Evolutionary conservation across 2,329 filamentous ascomycete genomes (phyloP), one percentile per base, ranked within the genome.

Genomic region (Chaetomiaceae sp.): DNA sequence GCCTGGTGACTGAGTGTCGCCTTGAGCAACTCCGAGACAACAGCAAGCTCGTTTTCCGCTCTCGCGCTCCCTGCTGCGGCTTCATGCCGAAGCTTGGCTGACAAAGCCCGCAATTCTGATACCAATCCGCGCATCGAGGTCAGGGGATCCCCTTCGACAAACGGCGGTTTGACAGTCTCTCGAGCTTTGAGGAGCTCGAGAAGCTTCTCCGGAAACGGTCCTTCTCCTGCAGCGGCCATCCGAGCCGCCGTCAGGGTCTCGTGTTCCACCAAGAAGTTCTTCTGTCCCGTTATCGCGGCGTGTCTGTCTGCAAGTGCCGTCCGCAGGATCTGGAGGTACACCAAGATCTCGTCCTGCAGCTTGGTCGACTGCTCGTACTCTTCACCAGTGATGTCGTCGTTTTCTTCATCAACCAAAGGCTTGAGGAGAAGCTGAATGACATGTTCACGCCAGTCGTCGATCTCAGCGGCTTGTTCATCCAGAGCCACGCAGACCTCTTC

Each of bases 281-380:
- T 77, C 55, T 90, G 79, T 0, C 92, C 92, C 1, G 86, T 87
- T 15, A 96, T 76, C 25, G 84, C 82, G 58, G 87, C 83, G 58
- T 87, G 83, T 12, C 92, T 84, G 69, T 97, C 91, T 6, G 89
- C 85, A 53, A 94, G 80, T 44, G 87, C 77, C 0, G 87, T 83
- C 55, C 89, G 81, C 25, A 96, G 75, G 8, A 82, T 84, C 65
- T 91, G 84, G 54, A 95, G 87, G 64, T 95, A 95, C 6, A 88
- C 88, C 69, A 92, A 89, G 38, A 96, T 81, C 65, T 95, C 84
- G 57, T 96, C 92, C 70, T 97, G 92, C 42, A 86, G 80, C 67
- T 89, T 89, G 0, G 91, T 89, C 0, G 92, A 95, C 29, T 88
- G 82, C 61, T 90, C 88, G 58, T 96, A 94, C 67, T 97, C 94